Evolutionary conservation across 106 monocot genomes (phyloP), one percentile per base, ranked within the genome.

Genomic region (Phalaenopsis equestris): DNA sequence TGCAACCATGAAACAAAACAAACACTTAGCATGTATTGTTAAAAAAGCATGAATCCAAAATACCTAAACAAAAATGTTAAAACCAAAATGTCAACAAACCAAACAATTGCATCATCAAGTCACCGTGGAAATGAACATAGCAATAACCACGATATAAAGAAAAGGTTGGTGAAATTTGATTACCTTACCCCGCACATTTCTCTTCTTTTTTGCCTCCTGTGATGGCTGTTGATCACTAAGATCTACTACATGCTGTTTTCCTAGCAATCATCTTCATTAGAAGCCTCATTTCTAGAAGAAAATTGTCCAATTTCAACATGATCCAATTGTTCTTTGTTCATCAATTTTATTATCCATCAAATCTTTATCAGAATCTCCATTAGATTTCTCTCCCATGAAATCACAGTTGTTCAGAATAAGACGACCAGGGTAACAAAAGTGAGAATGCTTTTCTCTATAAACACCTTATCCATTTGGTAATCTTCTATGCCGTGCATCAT

Each of bases 331-430:
- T 75, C 75, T 18, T 19, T 75, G n/a, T 75, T 75, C 47, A 47
- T 75, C 47, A 37, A 45, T 19, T 16, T 48, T 47, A 75, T 75
- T 19, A 75, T 75, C 75, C 75, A 42, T 42, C 8, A 73, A 73
- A 73, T 73, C 42, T 73, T 48, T 48, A 48, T 75, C 75, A 46
- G 23, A 75, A 47, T 47, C 47, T 47, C 18, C 75, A 48, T 9
- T 48, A 75, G 8, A n/a, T 21, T 75, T 48, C 47, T 46, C 75
- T 46, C 47, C 47, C 8, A 75, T 75, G 43, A 15, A 45, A 75
- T 75, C 41, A 23, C 75, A 75, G n/a, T 75, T 45, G 21, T 75
- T 75, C 75, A 75, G 19, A 46, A 75, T 75, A 75, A 2, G 46
- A 73, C 12, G 12, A 30, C 23, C 21, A 2, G 75, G 23, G 46